A percentile compares a stretch with the other conserved stretches of the same genome.
Evolutionary conservation across 73 alveolate species (phyloP).

Genomic region (Tetrahymena malaccensis): DNA sequence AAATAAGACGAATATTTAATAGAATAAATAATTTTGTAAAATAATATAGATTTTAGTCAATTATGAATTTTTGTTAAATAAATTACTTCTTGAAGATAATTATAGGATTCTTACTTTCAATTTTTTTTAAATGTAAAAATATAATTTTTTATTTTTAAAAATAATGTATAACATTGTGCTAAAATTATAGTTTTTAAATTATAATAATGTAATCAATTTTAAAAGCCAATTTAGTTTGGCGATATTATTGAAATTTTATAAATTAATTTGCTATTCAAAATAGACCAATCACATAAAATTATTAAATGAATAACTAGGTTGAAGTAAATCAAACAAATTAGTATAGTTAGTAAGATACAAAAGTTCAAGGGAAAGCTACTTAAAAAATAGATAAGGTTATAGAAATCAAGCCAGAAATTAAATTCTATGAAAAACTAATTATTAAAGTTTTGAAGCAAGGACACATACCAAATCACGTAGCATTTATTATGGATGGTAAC

Average conservation of each 20-base stretch:
- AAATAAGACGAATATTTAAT: too few species aligned
- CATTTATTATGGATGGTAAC: slow-evolving; percentile 41
- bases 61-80: too few species aligned
- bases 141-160: too few species aligned
- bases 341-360: not conserved
- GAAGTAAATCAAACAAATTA: not conserved
- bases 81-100: too few species aligned
- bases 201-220: too few species aligned
- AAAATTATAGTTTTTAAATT: too few species aligned
- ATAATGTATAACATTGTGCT: not conserved
- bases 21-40: too few species aligned
- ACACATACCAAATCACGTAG: slow-evolving; percentile 27
- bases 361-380: not conserved
- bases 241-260: not conserved
- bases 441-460: not conserved
- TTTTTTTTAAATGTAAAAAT: too few species aligned
- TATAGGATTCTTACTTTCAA: too few species aligned
- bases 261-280: not conserved
- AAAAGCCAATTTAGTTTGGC: not conserved
- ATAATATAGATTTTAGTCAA: too few species aligned
- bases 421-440: not conserved
- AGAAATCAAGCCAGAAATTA: not conserved
- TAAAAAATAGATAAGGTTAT: not conserved
- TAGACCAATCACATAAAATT: not conserved
- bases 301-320: not conserved